Evolutionary conservation across 2,329 filamentous ascomycete genomes (phyloP), one percentile per base, ranked within the genome.

Genomic region (Teratosphaeria destructans): DNA sequence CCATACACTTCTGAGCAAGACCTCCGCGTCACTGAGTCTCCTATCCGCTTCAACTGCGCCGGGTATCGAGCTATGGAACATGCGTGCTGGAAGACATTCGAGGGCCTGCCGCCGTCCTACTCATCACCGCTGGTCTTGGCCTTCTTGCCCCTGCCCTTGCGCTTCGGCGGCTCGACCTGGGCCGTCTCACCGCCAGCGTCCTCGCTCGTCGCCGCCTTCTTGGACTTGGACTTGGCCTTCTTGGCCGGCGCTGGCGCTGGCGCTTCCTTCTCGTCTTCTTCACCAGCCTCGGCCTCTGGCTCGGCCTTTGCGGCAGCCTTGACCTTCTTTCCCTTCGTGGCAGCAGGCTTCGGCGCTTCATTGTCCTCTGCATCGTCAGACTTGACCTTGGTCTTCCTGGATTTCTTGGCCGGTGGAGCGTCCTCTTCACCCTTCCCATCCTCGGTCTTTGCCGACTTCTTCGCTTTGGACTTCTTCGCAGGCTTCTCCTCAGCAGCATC

Each of bases 191-290:
- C 54, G 14, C n/a, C 54, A 37, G 54, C 56, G 23, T 27, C 43
- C 26, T 52, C 49, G 54, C 19, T 34, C 10, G 27, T 57, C 26
- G 62, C 60, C 19, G 63, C 66, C 62, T 67, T 67, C 65, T 70
- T 72, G 53, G 66, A 67, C 60, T 68, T 75, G 56, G 67, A 58
- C 58, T 67, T 74, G 56, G 67, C 58, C 58, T 67, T 66, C 59
- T 66, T 63, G 27, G 54, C 63, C 60, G 37, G 37, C 12, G 37
- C 8, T 12, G 37, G 65, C 61, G 64, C 66, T 57, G 37, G 65
- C 61, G 64, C 66, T 57, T 58, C 37, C 5, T 67, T 63, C 59
- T 65, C 63, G 27, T 64, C 56, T 56, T 64, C 59, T 43, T 61
- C 54, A 8, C 59, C 59, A 3, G 58, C 67, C 32, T 70, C 66